phyloP scores from a whole-genome alignment of 1,139 yeast genomes.

The Zygoascus sp. region DNA sequence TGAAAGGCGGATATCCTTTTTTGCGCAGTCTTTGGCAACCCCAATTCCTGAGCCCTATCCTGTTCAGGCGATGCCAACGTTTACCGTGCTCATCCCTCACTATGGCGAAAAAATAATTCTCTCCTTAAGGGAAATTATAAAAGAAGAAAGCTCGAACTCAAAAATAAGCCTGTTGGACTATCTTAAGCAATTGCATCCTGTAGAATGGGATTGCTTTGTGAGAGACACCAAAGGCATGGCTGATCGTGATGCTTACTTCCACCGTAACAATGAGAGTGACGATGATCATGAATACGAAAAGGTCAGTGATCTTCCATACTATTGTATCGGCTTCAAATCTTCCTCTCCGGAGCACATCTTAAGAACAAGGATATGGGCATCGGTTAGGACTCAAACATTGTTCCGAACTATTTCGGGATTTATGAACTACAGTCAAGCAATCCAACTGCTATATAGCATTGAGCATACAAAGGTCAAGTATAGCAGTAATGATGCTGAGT shows the following conservation, averaged over 20 bases:
- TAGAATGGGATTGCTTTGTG: constrained; percentile 77
- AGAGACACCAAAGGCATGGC: constrained; percentile 17
- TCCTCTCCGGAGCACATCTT: constrained; percentile 57
- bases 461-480: constrained; percentile 44
- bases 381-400: constrained; percentile 70
- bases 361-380: constrained; percentile 79
- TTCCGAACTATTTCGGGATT: constrained; percentile 77
- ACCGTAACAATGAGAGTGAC: constrained; percentile 17
- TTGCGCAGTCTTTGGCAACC: constrained; percentile 81
- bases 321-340: constrained; percentile 65
- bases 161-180: constrained; percentile 70
- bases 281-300: constrained; percentile 17
- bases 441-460: constrained; percentile 57
- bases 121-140: constrained; percentile 61
- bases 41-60: constrained; percentile 72
- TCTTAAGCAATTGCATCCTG: constrained; percentile 59
- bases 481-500: constrained; percentile 33
- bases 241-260: constrained; percentile 20
- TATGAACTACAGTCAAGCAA: constrained; percentile 53
- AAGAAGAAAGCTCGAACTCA: constrained; percentile 53
- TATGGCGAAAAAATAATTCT: constrained; percentile 71
- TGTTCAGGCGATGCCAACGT: constrained; percentile 71
- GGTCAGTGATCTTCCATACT: constrained; percentile 54
- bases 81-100: constrained; percentile 84
- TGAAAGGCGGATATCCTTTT: constrained; percentile 73